Conservation (phyloP, 2,329 filamentous ascomycete genomes). For the Fusarium concolor region DNA sequence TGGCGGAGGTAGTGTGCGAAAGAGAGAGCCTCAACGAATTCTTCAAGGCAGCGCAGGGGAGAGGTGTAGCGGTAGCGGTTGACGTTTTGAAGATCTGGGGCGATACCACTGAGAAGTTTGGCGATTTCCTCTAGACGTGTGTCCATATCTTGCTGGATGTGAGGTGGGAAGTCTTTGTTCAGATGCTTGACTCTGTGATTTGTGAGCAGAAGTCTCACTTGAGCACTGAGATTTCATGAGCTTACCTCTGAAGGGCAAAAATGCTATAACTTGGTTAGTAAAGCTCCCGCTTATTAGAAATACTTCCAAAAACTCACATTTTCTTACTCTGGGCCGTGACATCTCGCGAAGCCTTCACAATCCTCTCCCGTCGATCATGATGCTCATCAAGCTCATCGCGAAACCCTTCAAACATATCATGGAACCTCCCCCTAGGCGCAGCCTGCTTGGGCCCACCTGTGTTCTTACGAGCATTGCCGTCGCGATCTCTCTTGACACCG, state of each 20-base stretch:
- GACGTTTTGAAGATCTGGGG: constrained; percentile 78
- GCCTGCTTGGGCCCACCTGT: constrained; percentile 41
- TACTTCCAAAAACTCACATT: constrained; percentile 69
- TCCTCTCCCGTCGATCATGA: constrained; percentile 88
- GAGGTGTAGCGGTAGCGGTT: constrained; percentile 86
- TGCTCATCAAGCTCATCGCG: constrained; percentile 92
- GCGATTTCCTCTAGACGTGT: constrained; percentile 78
- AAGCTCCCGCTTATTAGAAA: not conserved
- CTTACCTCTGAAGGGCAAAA: constrained; percentile 55
- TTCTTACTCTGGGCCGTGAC: constrained; percentile 97
- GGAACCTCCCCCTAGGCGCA: constrained; percentile 60
- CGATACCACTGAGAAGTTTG: constrained; percentile 74
- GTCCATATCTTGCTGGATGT: constrained; percentile 77
- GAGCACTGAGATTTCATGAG: not conserved
- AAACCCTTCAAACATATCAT: constrained; percentile 86
- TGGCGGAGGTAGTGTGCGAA: constrained; percentile 89
- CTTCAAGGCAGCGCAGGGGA: constrained; percentile 88
- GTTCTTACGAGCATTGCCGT: constrained; percentile 61
- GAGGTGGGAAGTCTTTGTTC: constrained; percentile 71
- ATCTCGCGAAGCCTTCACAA: constrained; percentile 91
- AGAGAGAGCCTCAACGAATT: constrained; percentile 91
- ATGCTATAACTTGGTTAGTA: constrained; percentile 48
- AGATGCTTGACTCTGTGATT: constrained; percentile 71
- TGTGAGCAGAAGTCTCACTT: constrained; percentile 27
- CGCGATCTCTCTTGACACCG: constrained; percentile 47